These are phyloP conservation scores for Chlorella sp. DNA, from an alignment of 139 green algal genomes.

Conservation along the genomic window DNA sequence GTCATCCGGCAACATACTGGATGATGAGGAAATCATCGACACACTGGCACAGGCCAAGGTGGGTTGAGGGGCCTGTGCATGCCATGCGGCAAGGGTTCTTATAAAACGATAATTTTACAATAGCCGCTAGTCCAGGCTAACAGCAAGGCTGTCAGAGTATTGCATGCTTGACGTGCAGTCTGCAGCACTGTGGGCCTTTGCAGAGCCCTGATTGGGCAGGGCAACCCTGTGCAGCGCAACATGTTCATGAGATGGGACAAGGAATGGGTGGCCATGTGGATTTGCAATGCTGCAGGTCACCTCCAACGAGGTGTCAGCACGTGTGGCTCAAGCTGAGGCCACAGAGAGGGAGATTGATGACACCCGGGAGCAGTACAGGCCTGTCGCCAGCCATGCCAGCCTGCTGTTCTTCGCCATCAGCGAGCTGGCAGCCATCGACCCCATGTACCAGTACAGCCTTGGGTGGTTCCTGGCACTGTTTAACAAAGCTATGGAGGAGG, in stretches of 20 bases:
- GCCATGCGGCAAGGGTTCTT: too few species aligned
- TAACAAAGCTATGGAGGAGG: constrained; percentile 56
- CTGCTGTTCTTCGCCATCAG: constrained; percentile 70
- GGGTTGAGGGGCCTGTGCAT: too few species aligned
- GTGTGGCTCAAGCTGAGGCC: constrained; percentile 65
- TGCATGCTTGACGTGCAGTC: too few species aligned
- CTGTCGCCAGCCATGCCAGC: constrained; percentile 44
- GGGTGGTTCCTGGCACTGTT: constrained; percentile 62
- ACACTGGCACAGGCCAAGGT: constrained; percentile 69
- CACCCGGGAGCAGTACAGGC: constrained; percentile 54
- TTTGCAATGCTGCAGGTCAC: too few species aligned
- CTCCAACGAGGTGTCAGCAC: constrained; percentile 59
- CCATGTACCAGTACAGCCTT: constrained; percentile 65
- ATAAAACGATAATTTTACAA: too few species aligned
- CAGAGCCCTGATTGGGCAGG: too few species aligned
- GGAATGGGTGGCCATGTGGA: too few species aligned
- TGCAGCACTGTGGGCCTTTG: too few species aligned
- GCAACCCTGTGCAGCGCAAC: too few species aligned
- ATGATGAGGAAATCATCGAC: constrained; percentile 77
- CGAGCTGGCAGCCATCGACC: constrained; percentile 57
- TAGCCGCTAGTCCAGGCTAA: too few species aligned
- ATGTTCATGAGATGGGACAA: too few species aligned
- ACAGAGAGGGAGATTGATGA: constrained; percentile 66
- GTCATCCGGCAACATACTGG: constrained; percentile 62
- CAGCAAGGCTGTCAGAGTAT: too few species aligned